Conservation (phyloP, 2,329 filamentous ascomycete genomes). For the Pochonia chlamydosporia region DNA sequence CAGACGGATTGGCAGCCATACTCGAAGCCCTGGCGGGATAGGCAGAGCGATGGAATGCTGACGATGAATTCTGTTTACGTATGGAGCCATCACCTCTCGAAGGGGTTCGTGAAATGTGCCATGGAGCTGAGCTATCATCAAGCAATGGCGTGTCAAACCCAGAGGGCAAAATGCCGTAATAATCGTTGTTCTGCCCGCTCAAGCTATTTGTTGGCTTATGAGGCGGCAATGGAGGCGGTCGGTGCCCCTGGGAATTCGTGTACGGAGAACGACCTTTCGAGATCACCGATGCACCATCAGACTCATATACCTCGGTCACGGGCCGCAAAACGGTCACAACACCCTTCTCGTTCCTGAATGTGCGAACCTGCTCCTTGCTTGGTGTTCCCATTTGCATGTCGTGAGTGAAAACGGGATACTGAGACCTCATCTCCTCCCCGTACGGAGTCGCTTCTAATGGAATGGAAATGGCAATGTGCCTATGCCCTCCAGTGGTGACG, state of each 20-base stretch:
- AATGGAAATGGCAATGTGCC: slow-evolving; percentile 57
- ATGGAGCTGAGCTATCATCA: slow-evolving; percentile 14
- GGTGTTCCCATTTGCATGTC: slow-evolving; percentile 7
- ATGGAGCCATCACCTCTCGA: slow-evolving; percentile 3
- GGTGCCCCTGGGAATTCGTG: slow-evolving; percentile 4
- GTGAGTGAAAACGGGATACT: slow-evolving; percentile 25
- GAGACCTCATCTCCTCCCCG: slow-evolving; percentile 23
- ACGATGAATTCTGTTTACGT: background rate
- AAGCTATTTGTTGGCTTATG: slow-evolving; percentile 12
- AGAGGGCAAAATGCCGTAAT: slow-evolving; percentile 17
- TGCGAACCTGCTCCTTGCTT: slow-evolving; percentile 18
- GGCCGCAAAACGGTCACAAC: slow-evolving; percentile 30
- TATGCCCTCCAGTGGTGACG: slow-evolving; percentile 45
- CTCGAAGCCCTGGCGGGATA: slow-evolving; percentile 22
- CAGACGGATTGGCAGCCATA: slow-evolving; percentile 12
- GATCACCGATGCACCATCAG: background rate
- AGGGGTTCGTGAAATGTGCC: slow-evolving; percentile 7
- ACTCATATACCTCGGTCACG: slow-evolving; percentile 20
- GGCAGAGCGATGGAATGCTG: slow-evolving; percentile 11
- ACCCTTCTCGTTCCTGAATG: slow-evolving; percentile 28
- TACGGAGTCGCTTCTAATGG: slow-evolving; percentile 45
- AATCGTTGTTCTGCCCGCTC: slow-evolving; percentile 13
- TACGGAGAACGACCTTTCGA: background rate
- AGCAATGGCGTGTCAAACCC: slow-evolving; percentile 14
- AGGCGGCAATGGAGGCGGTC: slow-evolving; percentile 1